A percentile compares a stretch with the other conserved stretches of the same genome.
These are phyloP conservation scores for Protoeuglena noctilucae DNA, from an alignment of 139 green algal genomes.

Conservation along the genomic window DNA sequence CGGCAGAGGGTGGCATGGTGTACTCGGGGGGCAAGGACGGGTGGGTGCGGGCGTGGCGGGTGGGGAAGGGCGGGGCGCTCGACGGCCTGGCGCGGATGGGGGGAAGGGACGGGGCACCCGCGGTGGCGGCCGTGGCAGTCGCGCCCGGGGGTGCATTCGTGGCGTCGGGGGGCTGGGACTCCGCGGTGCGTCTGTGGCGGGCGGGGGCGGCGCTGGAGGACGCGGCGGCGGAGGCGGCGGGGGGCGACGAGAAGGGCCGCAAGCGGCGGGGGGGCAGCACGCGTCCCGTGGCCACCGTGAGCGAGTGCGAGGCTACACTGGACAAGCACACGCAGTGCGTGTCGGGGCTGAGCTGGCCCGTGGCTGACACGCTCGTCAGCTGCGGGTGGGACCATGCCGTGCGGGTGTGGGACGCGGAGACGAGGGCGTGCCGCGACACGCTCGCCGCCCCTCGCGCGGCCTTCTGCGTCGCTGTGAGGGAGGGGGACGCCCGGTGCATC, in stretches of 20 bases:
- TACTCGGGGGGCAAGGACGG: not conserved
- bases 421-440: not conserved
- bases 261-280: not conserved
- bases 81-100: not conserved
- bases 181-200: not conserved
- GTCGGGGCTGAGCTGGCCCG: not conserved
- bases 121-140: not conserved
- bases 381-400: not conserved
- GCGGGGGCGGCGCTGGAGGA: not conserved
- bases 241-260: not conserved
- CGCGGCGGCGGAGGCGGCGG: not conserved
- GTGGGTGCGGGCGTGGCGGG: not conserved
- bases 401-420: not conserved
- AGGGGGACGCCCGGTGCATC: not conserved
- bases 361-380: not conserved
- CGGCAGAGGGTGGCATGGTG: no score
- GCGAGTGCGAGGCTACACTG: not conserved
- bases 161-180: not conserved
- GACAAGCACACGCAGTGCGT: not conserved
- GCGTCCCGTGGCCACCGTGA: not conserved
- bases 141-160: not conserved
- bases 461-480: not conserved
- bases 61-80: not conserved
- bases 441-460: not conserved
- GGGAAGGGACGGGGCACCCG: no score